Evolutionary conservation across 345 rosid genomes (phyloP).

Genomic region (Gossypium stocksii): DNA sequence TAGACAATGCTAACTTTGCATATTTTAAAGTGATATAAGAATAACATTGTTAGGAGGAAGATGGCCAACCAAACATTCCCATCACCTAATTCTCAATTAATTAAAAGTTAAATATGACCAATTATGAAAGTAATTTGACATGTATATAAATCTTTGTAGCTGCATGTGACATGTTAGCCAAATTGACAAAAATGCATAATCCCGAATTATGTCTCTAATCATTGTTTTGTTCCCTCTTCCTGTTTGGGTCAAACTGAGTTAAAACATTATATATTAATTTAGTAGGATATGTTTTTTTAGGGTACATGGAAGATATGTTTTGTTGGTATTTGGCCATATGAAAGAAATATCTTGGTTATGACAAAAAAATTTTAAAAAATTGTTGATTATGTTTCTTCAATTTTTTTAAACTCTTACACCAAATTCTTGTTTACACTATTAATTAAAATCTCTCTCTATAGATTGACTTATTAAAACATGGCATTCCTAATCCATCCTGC

Average conservation of each 20-base stretch:
- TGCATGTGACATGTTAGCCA: constrained; percentile 3
- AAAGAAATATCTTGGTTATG: not conserved
- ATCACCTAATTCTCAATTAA: not conserved
- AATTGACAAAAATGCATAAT: constrained; percentile 1
- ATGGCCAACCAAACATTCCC: not conserved
- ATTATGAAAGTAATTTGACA: not conserved
- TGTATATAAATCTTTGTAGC: not conserved
- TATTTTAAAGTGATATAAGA: too few relatives aligned
- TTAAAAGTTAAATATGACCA: not conserved
- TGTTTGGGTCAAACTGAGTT: constrained; percentile 6
- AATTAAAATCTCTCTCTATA: constrained; percentile 16
- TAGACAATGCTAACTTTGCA: too few relatives aligned
- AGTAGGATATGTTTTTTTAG: too few relatives aligned
- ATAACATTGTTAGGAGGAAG: too few relatives aligned
- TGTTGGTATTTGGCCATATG: constrained; percentile 1
- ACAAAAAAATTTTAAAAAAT: not conserved
- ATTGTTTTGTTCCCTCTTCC: constrained; percentile 3
- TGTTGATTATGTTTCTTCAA: not conserved
- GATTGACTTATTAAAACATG: constrained; percentile 84
- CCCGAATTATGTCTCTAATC: not conserved
- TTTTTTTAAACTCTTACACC: not conserved
- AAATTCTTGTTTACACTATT: constrained; percentile 3
- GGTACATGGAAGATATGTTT: too few relatives aligned
- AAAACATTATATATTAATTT: not conserved
- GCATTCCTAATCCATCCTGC: constrained; percentile 78